Evolutionary conservation across 2,329 filamentous ascomycete genomes (phyloP).

Genomic region (Penicillium aurantiogriseum): DNA sequence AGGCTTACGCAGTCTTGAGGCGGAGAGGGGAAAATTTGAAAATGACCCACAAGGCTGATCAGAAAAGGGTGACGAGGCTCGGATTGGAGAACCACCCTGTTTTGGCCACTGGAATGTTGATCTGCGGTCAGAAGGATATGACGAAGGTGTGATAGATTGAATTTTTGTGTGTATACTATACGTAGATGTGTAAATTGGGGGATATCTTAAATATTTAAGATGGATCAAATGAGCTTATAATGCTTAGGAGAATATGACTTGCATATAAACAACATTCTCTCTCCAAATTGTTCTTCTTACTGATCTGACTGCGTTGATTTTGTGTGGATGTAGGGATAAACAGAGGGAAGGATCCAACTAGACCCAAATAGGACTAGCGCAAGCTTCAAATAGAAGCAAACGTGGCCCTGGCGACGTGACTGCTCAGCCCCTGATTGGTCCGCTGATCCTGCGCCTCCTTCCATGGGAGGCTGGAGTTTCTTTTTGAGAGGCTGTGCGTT

Average conservation of each 20-base stretch:
- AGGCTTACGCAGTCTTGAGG: conserved; percentile 3
- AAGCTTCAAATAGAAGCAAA: conserved; percentile 26
- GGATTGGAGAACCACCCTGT: not conserved
- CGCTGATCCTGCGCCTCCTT: conserved; percentile 22
- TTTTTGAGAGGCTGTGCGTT: conserved; percentile 18
- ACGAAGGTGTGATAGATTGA: not conserved
- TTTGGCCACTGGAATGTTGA: conserved; percentile 8
- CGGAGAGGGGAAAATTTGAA: conserved; percentile 1
- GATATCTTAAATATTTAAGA: not conserved
- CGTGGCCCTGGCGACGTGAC: conserved; percentile 24
- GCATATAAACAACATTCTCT: not conserved
- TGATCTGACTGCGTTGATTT: not conserved
- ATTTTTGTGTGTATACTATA: not conserved
- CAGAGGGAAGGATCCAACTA: not conserved
- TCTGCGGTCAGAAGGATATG: conserved; percentile 5
- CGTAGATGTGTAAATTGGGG: not conserved
- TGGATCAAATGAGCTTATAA: not conserved
- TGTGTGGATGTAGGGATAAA: not conserved
- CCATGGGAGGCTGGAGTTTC: conserved; percentile 20
- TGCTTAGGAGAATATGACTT: not conserved
- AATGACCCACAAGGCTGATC: conserved; percentile 12
- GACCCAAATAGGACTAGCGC: conserved; percentile 11
- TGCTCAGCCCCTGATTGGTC: conserved; percentile 19
- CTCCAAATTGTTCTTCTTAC: not conserved
- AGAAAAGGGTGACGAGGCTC: conserved; percentile 8